Conservation (phyloP, 2,329 filamentous ascomycete genomes). For the Intubia oerlemansii region DNA sequence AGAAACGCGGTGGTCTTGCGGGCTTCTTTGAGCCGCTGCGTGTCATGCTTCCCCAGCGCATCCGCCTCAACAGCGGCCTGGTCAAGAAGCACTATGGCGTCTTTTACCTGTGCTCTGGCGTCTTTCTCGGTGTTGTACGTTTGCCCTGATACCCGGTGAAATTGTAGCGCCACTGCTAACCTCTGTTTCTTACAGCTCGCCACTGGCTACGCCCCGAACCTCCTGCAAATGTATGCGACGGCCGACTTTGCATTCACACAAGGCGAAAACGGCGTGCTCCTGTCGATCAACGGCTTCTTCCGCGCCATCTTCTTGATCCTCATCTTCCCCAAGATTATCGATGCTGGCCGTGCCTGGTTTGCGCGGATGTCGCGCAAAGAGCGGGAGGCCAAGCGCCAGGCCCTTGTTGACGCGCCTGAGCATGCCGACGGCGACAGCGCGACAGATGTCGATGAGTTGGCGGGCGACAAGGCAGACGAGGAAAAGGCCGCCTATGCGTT, state of each 20-base stretch:
- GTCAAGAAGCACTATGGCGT: slow-evolving; percentile 36
- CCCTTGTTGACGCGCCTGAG: too few relatives aligned
- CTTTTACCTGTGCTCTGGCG: slow-evolving; percentile 39
- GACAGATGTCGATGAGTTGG: background rate
- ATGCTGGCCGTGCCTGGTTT: slow-evolving; percentile 11
- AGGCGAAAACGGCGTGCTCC: slow-evolving; percentile 32
- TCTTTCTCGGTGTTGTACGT: slow-evolving; percentile 45
- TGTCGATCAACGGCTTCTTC: slow-evolving; percentile 32
- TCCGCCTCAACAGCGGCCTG: slow-evolving; percentile 27
- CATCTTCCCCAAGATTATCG: slow-evolving; percentile 30
- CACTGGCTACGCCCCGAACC: slow-evolving; percentile 42
- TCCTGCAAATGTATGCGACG: slow-evolving; percentile 39
- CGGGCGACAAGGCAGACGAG: slow-evolving; percentile 1
- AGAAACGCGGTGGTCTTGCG: slow-evolving; percentile 16
- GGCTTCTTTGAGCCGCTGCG: slow-evolving; percentile 42
- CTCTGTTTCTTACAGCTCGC: slow-evolving; percentile 18
- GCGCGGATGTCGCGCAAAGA: slow-evolving; percentile 1
- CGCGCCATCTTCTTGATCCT: slow-evolving; percentile 32
- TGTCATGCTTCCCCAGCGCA: slow-evolving; percentile 35
- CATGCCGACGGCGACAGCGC: slow-evolving; percentile 2
- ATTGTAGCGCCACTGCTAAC: background rate
- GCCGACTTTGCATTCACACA: slow-evolving; percentile 31
- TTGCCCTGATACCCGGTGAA: too few relatives aligned
- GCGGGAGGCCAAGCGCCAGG: background rate
- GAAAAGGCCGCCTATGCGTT: slow-evolving; percentile 32